phyloP scores from a whole-genome alignment of 768 basidiomycete genomes.

The Leccinum subtestaceum region DNA sequence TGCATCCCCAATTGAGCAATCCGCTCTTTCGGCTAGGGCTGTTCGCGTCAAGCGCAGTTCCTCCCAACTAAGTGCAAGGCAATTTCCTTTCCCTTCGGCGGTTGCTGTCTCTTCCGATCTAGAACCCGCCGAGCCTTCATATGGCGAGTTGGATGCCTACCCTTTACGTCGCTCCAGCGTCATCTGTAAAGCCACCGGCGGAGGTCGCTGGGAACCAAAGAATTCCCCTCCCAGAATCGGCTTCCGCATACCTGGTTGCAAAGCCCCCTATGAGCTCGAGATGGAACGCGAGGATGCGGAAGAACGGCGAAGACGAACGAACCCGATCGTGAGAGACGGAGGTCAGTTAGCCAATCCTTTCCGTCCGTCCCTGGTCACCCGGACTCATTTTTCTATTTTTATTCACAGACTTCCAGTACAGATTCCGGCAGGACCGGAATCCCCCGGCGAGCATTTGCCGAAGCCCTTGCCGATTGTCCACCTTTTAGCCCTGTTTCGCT shows the following conservation, averaged over 20 bases:
- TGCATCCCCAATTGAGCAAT: constrained; percentile 32
- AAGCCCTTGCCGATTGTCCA: constrained; percentile 54
- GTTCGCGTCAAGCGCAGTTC: constrained; percentile 26
- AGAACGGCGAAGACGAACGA: constrained; percentile 45
- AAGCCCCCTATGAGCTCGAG: constrained; percentile 65
- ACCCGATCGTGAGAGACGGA: constrained; percentile 66
- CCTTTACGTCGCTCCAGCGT: constrained; percentile 64
- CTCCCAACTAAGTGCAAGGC: constrained; percentile 29
- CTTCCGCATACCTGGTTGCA: constrained; percentile 61
- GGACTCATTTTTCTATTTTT: constrained; percentile 3
- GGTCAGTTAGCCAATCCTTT: constrained; percentile 26
- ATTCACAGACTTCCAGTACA: constrained; percentile 58
- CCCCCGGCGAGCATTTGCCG: constrained; percentile 40
- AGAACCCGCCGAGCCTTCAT: constrained; percentile 43
- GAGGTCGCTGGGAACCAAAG: constrained; percentile 79
- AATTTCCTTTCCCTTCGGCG: constrained; percentile 26
- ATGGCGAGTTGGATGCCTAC: constrained; percentile 72
- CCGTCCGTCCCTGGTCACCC: neutral
- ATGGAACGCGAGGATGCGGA: constrained; percentile 66
- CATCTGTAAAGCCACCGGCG: constrained; percentile 76
- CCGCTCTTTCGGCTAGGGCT: constrained; percentile 17
- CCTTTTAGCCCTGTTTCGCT: constrained; percentile 42
- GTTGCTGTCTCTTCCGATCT: constrained; percentile 24
- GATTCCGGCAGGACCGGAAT: constrained; percentile 51
- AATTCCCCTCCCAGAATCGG: constrained; percentile 40